Percentiles rank a stretch among this genome's conserved stretches.
phyloP scores from a whole-genome alignment of 306 rosid species.

The Luffa aegyptiaca region DNA sequence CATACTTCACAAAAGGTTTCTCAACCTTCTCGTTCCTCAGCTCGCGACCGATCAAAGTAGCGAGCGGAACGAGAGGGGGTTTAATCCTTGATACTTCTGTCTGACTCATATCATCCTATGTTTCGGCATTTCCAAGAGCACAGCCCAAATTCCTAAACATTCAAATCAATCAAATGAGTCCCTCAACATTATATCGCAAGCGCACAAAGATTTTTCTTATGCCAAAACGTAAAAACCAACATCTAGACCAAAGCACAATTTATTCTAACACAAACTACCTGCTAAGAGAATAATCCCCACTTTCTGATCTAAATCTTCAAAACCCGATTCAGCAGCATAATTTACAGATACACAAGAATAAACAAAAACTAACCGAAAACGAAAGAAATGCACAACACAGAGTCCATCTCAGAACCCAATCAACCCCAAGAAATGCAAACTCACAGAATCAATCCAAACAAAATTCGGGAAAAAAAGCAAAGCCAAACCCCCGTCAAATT shows the following conservation, averaged over 20 bases:
- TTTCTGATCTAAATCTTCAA: constrained; percentile 8
- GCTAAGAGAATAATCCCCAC: not conserved
- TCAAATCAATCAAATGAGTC: constrained; percentile 4
- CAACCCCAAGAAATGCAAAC: not conserved
- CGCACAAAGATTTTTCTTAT: not conserved
- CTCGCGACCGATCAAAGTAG: constrained; percentile 90
- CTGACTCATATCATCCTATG: constrained; percentile 58
- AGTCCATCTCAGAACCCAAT: not conserved
- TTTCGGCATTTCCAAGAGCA: constrained; percentile 29
- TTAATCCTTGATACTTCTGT: constrained; percentile 46
- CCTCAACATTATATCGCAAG: not conserved
- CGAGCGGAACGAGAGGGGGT: constrained; percentile 69
- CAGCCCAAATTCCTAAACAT: constrained; percentile 16
- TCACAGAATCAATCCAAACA: not conserved
- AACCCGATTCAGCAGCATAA: constrained; percentile 1
- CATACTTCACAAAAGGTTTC: constrained; percentile 75
- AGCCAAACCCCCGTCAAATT: not conserved
- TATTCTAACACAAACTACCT: not conserved
- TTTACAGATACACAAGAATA: not conserved
- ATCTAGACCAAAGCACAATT: not conserved
- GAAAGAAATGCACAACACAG: not conserved
- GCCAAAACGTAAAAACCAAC: not conserved
- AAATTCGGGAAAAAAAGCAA: not conserved
- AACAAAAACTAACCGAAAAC: not conserved
- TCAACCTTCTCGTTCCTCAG: constrained; percentile 65